A percentile compares a stretch with the other conserved stretches of the same genome.
Evolutionary conservation across 2,329 filamentous ascomycete species (phyloP).

Genomic region (Clarireedia monteithiana): DNA sequence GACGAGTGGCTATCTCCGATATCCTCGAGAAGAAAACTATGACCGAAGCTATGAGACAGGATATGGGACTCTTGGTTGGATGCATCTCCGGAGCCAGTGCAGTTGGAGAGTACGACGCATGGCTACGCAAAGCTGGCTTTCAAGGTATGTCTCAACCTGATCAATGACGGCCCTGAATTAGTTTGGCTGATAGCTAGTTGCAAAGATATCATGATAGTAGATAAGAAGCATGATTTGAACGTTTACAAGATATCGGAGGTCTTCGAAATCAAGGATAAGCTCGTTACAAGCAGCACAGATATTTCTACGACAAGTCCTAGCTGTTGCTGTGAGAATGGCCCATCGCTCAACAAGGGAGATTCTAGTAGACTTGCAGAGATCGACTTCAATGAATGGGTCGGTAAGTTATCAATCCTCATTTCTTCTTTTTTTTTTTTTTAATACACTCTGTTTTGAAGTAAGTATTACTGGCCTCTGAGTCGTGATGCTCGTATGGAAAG

Average conservation of each 20-base stretch:
- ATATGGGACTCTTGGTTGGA: conserved; percentile 49
- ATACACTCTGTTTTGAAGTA: no score
- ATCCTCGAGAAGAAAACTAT: conserved; percentile 46
- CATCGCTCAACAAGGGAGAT: neutral
- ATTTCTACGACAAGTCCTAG: neutral
- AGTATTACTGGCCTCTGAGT: no score
- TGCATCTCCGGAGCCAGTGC: conserved; percentile 51
- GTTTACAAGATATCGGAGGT: conserved; percentile 32
- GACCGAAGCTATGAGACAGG: conserved; percentile 38
- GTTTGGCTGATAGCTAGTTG: neutral
- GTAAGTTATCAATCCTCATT: neutral
- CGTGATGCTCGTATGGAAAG: no score
- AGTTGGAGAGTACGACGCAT: conserved; percentile 43
- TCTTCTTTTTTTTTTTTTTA: neutral
- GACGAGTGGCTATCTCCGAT: conserved; percentile 51
- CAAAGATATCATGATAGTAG: conserved; percentile 36
- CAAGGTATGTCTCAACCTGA: conserved; percentile 26
- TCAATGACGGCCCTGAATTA: no score
- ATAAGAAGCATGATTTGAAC: conserved; percentile 40
- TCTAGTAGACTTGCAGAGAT: conserved; percentile 9
- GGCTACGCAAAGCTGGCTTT: conserved; percentile 44
- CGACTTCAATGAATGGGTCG: conserved; percentile 42
- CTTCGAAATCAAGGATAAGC: conserved; percentile 6
- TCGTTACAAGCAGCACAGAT: conserved; percentile 12
- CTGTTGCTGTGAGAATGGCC: conserved; percentile 15